Evolutionary conservation across 2,329 filamentous ascomycete genomes (phyloP), one percentile per base, ranked within the genome.

Genomic region (Lecanosticta acicola): DNA sequence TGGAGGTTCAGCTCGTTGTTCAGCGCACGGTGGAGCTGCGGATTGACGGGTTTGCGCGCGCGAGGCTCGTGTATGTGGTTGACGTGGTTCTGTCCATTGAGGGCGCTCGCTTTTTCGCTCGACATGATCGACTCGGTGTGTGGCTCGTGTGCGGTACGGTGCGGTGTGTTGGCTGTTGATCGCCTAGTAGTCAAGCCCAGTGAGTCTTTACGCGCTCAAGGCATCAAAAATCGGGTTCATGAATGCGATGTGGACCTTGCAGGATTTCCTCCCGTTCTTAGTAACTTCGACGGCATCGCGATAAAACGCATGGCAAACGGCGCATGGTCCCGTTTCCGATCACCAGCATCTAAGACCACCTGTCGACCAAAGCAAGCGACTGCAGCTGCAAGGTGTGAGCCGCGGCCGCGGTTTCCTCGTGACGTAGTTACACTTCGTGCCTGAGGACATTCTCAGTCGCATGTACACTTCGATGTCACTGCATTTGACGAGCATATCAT

Each of bases 21-120:
- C 29, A 50, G 49, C 9, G 56, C 49, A 39, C 51, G 50, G 3
- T 52, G 43, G 17, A 59, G 39, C 3, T 54, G 49, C 7, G 52
- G 39, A 26, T 57, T 54, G 19, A 57, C 39, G 7, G 55, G 50
- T 42, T 59, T 59, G 35, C 60, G 57, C 21, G 60, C 55, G 29
- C 54, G 57, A 9, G 60, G 60, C 11, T 55, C 48, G 35, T 57
- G 58, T 17, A 62, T 49, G 14, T 51, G 48, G 37, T 43, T 43
- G 21, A 39, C 29, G 38, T 40, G 39, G 42, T 24, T 32, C 24
- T 54, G 43, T 32, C 53, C 51, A 43, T 51, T 48, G 32, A 42
- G 45, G 24, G 7, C 11, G 17, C 37, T 41, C 17, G 41, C 36
- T 21, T 34, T 42, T 35, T 41, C 46, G 42, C 47, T 36, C 10